Conservation (phyloP, 768 basidiomycete species). For the Symmetrospora coprosmae region DNA sequence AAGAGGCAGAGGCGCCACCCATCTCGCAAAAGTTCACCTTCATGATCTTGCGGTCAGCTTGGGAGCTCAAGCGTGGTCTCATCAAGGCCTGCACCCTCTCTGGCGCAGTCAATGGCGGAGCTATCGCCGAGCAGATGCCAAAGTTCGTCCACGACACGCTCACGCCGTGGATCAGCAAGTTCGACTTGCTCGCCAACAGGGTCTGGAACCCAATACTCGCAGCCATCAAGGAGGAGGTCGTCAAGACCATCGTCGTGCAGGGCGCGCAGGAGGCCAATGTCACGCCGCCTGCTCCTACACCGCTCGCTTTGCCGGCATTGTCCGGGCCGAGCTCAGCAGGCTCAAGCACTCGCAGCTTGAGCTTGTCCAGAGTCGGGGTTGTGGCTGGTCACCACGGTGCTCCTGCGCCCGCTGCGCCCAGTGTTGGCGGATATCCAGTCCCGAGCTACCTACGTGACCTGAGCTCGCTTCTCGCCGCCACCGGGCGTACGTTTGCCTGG, state of each 20-base stretch:
- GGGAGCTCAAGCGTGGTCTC: slow-evolving; percentile 26
- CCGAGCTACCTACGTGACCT: slow-evolving; percentile 29
- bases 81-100: slow-evolving; percentile 1
- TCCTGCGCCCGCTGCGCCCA: not conserved
- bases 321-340: not conserved
- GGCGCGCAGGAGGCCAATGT: not conserved
- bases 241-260: not conserved
- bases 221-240: slow-evolving; percentile 19
- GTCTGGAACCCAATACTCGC: slow-evolving; percentile 30
- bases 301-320: not conserved
- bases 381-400: no score
- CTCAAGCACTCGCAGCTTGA: no score
- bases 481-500: slow-evolving; percentile 21
- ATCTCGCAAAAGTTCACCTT: slow-evolving; percentile 29
- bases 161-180: slow-evolving; percentile 30
- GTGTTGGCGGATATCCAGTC: not conserved
- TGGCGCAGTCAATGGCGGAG: not conserved
- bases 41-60: slow-evolving; percentile 30
- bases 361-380: no score
- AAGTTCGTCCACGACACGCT: slow-evolving; percentile 30
- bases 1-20: slow-evolving; percentile 26
- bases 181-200: slow-evolving; percentile 28
- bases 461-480: slow-evolving; percentile 22
- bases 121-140: slow-evolving; percentile 21
- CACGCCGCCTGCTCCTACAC: not conserved